A percentile compares a stretch with the other conserved stretches of the same genome.
phyloP scores from a whole-genome alignment of 306 rosid genomes.

The Dalbergia cochinchinensis region DNA sequence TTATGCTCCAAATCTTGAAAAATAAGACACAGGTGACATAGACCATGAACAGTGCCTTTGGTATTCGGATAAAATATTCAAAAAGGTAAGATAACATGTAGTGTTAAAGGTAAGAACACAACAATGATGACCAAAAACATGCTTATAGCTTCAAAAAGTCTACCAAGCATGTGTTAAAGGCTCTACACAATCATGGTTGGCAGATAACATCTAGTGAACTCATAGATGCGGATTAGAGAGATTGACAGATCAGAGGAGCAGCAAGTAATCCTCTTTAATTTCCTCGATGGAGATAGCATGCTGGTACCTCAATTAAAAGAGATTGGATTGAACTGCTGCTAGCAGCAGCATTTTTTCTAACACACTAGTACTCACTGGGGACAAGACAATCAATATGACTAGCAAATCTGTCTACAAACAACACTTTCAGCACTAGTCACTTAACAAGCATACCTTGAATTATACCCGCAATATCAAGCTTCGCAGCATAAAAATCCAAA shows the following conservation, averaged over 20 bases:
- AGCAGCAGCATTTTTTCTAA: conserved; percentile 5
- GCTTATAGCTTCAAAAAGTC: conserved; percentile 16
- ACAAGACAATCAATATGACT: not conserved
- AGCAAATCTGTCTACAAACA: conserved; percentile 22
- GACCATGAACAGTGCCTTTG: conserved; percentile 7
- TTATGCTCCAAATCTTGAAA: conserved; percentile 5
- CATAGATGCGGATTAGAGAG: conserved; percentile 1
- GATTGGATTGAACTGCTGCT: conserved; percentile 17
- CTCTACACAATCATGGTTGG: not conserved
- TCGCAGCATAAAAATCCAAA: conserved; percentile 26
- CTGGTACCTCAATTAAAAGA: conserved; percentile 6
- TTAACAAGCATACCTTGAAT: conserved; percentile 16
- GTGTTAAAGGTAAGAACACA: not conserved
- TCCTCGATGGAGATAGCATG: conserved; percentile 6
- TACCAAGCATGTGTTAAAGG: conserved; percentile 8
- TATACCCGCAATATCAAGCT: conserved; percentile 12
- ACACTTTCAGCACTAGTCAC: not conserved
- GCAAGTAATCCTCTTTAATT: not conserved
- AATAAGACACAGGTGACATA: conserved; percentile 15
- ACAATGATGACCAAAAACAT: conserved; percentile 21
- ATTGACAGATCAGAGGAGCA: not conserved
- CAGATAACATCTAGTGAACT: conserved; percentile 26
- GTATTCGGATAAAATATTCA: conserved; percentile 33
- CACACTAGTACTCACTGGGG: conserved; percentile 11
- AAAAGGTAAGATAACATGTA: too few species aligned